Percentiles rank a stretch among this genome's conserved stretches.
Evolutionary conservation across 2,329 filamentous ascomycete species (phyloP).

Genomic region (Boeremia lycopersici): DNA sequence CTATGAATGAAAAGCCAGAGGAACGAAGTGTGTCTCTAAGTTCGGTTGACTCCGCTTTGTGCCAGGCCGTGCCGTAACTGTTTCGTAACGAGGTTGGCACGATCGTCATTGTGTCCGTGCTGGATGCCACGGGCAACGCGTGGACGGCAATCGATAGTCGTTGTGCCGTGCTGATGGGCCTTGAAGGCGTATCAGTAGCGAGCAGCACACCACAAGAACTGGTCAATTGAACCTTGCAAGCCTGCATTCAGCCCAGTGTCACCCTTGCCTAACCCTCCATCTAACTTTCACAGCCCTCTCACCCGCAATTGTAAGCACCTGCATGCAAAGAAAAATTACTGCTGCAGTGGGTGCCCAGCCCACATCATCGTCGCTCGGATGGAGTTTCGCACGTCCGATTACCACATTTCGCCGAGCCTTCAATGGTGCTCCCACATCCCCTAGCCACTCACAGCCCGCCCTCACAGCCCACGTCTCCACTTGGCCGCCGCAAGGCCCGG

Average conservation of each 20-base stretch:
- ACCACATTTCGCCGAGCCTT: slow-evolving; percentile 21
- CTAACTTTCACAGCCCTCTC: slow-evolving; percentile 7
- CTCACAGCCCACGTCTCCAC: slow-evolving; percentile 2
- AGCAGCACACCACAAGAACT: neutral
- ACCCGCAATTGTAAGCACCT: slow-evolving; percentile 3
- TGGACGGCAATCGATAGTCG: slow-evolving; percentile 13
- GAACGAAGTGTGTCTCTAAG: slow-evolving; percentile 27
- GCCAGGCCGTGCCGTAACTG: slow-evolving; percentile 25
- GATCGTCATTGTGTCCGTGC: slow-evolving; percentile 34
- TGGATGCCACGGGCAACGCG: slow-evolving; percentile 25
- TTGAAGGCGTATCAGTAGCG: neutral
- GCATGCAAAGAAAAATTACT: slow-evolving; percentile 17
- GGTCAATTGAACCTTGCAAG: slow-evolving; percentile 3
- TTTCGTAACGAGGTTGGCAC: slow-evolving; percentile 35
- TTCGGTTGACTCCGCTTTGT: slow-evolving; percentile 29
- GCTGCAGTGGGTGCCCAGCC: slow-evolving; percentile 21
- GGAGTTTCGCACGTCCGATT: slow-evolving; percentile 17
- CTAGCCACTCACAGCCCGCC: slow-evolving; percentile 12
- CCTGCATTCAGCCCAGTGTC: slow-evolving; percentile 2
- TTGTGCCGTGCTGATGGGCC: slow-evolving; percentile 1
- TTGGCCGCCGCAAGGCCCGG: slow-evolving; percentile 19
- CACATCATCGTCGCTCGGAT: slow-evolving; percentile 22
- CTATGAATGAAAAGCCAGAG: slow-evolving; percentile 31
- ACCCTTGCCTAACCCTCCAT: slow-evolving; percentile 10
- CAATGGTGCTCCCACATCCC: neutral